Percentiles rank a stretch among this genome's conserved stretches.
phyloP scores from a whole-genome alignment of 768 basidiomycete genomes.

The Pholiota conissans region DNA sequence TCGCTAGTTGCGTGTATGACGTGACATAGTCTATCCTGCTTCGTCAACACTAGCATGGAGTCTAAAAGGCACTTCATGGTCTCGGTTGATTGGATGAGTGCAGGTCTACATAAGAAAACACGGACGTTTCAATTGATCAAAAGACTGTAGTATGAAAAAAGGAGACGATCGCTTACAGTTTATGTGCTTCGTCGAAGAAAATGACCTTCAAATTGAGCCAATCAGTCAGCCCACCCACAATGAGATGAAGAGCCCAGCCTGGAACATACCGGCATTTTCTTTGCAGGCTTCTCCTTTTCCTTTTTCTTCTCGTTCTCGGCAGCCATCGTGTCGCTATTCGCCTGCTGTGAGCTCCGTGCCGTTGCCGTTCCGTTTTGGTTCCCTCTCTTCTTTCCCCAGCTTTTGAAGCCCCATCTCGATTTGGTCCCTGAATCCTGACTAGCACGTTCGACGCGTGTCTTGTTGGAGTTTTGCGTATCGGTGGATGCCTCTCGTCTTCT shows the following conservation, averaged over 20 bases:
- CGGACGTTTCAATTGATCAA: not conserved
- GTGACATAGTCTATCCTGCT: conserved; percentile 84
- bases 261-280: conserved; percentile 65
- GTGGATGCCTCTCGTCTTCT: conserved; percentile 28
- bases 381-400: conserved; percentile 28
- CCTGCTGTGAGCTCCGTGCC: conserved; percentile 6
- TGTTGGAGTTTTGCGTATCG: conserved; percentile 36
- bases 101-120: conserved; percentile 45
- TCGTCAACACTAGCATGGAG: conserved; percentile 83
- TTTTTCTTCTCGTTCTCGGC: conserved; percentile 18
- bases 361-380: conserved; percentile 5
- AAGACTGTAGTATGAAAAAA: not conserved
- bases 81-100: conserved; percentile 73
- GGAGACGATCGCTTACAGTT: conserved; percentile 48
- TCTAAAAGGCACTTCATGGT: conserved; percentile 86
- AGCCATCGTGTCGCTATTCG: not conserved
- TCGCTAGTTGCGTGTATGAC: conserved; percentile 83
- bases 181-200: conserved; percentile 87
- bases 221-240: not conserved
- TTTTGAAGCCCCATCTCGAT: conserved; percentile 33
- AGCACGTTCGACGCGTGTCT: conserved; percentile 38
- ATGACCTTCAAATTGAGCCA: conserved; percentile 41
- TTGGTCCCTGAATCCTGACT: conserved; percentile 25
- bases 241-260: not conserved
- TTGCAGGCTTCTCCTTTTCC: conserved; percentile 38